These are phyloP conservation scores for Capniomyces stellatus DNA, from an alignment of 371 early-diverging fungal genomes.

Conservation along the genomic window DNA sequence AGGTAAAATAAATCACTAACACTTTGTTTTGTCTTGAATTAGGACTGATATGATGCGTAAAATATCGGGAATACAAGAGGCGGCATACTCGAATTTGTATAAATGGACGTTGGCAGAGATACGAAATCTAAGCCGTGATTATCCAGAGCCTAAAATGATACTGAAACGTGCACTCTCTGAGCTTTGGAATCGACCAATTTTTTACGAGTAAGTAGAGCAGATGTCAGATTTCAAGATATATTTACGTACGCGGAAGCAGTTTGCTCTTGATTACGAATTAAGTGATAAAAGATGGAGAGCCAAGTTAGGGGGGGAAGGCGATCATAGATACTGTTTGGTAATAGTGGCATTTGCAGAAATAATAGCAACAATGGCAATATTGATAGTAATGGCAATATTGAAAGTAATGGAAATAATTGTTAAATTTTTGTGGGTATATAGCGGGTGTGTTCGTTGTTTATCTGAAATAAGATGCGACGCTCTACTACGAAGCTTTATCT, in stretches of 20 bases:
- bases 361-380: not conserved
- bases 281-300: not conserved
- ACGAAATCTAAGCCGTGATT: not conserved
- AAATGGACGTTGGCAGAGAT: not conserved
- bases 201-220: constrained; percentile 12
- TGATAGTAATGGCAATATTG: not conserved
- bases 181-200: not conserved
- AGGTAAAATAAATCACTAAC: too few relatives aligned
- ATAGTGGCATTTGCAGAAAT: not conserved
- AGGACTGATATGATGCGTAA: not conserved
- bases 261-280: not conserved
- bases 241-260: constrained; percentile 1
- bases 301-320: too few relatives aligned
- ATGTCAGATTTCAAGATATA: not conserved
- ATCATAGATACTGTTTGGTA: not conserved
- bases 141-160: constrained; percentile 1
- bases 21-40: not conserved
- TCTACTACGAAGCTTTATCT: constrained; percentile 50
- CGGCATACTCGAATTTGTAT: not conserved
- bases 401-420: not conserved
- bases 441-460: constrained; percentile 52
- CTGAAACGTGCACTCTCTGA: not conserved
- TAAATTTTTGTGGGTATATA: constrained; percentile 7
- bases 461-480: constrained; percentile 49
- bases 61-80: not conserved